These are phyloP conservation scores for Cystoderma amianthinum DNA, from an alignment of 768 basidiomycete species.

Conservation along the genomic window DNA sequence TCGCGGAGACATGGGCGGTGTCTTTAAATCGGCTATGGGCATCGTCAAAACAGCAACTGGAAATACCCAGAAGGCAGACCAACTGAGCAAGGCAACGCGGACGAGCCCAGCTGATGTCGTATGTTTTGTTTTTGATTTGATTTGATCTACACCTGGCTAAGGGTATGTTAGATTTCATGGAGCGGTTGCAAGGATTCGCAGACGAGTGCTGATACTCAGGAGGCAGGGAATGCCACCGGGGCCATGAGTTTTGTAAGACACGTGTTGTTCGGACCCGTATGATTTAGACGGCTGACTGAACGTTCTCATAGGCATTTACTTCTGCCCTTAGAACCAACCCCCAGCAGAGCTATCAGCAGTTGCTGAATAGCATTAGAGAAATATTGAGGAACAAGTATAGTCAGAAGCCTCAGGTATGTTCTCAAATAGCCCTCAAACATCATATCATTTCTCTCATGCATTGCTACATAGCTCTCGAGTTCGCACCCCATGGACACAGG, in stretches of 20 bases:
- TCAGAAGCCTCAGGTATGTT: slow-evolving; percentile 34
- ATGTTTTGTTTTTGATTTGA: slow-evolving; percentile 18
- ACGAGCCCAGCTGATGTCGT: slow-evolving; percentile 85
- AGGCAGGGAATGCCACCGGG: slow-evolving; percentile 61
- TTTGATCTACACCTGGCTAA: background rate
- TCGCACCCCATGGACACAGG: slow-evolving; percentile 21
- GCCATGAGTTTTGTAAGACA: slow-evolving; percentile 72
- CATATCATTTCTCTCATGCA: background rate
- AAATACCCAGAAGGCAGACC: slow-evolving; percentile 52
- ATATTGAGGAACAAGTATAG: slow-evolving; percentile 32
- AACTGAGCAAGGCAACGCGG: slow-evolving; percentile 53
- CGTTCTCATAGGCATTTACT: slow-evolving; percentile 20
- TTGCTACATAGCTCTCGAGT: slow-evolving; percentile 15
- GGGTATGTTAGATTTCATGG: slow-evolving; percentile 65
- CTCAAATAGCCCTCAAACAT: background rate
- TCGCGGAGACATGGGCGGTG: slow-evolving; percentile 73
- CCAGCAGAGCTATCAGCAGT: slow-evolving; percentile 35
- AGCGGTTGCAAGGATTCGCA: slow-evolving; percentile 78
- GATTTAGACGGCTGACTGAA: too few relatives aligned
- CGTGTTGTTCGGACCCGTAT: background rate
- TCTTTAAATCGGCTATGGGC: slow-evolving; percentile 66
- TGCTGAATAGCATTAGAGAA: slow-evolving; percentile 29
- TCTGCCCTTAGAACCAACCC: slow-evolving; percentile 12
- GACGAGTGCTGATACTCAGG: slow-evolving; percentile 73
- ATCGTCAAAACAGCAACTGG: slow-evolving; percentile 74